Percentiles rank a stretch among this genome's conserved stretches.
Conservation (phyloP, 768 basidiomycete species). For the Tylopilus cervinicoccineus region DNA sequence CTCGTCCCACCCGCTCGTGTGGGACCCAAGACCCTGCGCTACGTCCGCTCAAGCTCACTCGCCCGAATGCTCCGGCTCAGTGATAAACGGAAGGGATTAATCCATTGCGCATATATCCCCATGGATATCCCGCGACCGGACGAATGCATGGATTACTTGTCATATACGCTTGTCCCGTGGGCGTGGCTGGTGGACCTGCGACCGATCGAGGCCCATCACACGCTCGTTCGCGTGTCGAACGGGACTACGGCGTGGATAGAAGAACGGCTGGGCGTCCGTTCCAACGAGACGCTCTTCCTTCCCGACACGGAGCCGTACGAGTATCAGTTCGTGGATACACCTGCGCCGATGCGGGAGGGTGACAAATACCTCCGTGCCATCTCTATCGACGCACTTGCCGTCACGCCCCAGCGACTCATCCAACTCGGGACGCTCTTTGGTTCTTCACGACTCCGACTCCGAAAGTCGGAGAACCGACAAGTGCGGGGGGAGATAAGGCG, state of each 20-base stretch:
- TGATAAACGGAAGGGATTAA: conserved; percentile 43
- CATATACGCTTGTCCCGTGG: conserved; percentile 68
- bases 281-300: conserved; percentile 43
- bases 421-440: conserved; percentile 77
- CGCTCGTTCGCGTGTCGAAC: conserved; percentile 48
- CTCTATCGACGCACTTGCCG: conserved; percentile 10
- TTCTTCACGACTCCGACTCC: conserved; percentile 60
- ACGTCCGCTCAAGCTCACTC: conserved; percentile 51
- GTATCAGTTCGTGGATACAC: conserved; percentile 21
- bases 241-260: conserved; percentile 35
- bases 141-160: conserved; percentile 59
- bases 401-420: conserved; percentile 44
- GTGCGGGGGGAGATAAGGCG: conserved; percentile 47
- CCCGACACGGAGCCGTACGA: conserved; percentile 57
- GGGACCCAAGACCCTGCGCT: conserved; percentile 56
- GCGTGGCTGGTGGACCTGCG: conserved; percentile 61
- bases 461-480: conserved; percentile 34
- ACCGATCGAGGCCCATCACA: conserved; percentile 34
- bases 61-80: conserved; percentile 42
- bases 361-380: conserved; percentile 9
- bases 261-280: conserved; percentile 22
- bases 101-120: conserved; percentile 45
- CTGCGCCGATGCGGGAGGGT: conserved; percentile 3
- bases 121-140: conserved; percentile 35
- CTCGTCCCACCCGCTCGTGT: conserved; percentile 75